Percentiles rank a stretch among this genome's conserved stretches.
phyloP scores from a whole-genome alignment of 257 asterid genomes.

The Anisodus acutangulus region DNA sequence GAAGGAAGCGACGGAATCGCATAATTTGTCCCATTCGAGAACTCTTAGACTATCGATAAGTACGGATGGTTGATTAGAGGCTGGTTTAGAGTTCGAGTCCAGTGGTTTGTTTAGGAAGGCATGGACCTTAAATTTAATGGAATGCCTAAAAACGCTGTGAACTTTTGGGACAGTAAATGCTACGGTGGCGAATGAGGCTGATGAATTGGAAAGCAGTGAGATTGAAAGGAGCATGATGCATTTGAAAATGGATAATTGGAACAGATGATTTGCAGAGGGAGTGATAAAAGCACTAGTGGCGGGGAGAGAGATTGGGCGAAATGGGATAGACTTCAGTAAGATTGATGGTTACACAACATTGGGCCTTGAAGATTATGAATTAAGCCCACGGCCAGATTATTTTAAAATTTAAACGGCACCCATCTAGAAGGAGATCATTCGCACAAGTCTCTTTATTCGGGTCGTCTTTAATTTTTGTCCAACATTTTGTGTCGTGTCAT shows the following conservation, averaged over 20 bases:
- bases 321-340: conserved; percentile 13
- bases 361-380: background rate
- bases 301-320: conserved; percentile 23
- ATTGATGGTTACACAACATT: background rate
- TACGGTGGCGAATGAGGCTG: background rate
- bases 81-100: conserved; percentile 1
- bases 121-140: conserved; percentile 16
- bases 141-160: background rate
- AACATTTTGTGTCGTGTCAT: too few species aligned
- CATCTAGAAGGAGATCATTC: background rate
- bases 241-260: conserved; percentile 12
- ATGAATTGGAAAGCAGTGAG: conserved; percentile 11
- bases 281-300: conserved; percentile 2
- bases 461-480: too few species aligned
- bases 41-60: conserved; percentile 81
- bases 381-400: background rate
- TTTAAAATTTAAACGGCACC: background rate
- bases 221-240: conserved; percentile 27
- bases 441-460: too few species aligned
- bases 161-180: background rate
- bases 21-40: conserved; percentile 86
- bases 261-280: background rate
- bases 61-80: conserved; percentile 47
- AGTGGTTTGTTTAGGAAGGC: conserved; percentile 25
- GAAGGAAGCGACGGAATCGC: conserved; percentile 82